Evolutionary conservation across 163 green algal species (phyloP), one percentile per base, ranked within the genome.

Genomic region (Volvox carteri): DNA sequence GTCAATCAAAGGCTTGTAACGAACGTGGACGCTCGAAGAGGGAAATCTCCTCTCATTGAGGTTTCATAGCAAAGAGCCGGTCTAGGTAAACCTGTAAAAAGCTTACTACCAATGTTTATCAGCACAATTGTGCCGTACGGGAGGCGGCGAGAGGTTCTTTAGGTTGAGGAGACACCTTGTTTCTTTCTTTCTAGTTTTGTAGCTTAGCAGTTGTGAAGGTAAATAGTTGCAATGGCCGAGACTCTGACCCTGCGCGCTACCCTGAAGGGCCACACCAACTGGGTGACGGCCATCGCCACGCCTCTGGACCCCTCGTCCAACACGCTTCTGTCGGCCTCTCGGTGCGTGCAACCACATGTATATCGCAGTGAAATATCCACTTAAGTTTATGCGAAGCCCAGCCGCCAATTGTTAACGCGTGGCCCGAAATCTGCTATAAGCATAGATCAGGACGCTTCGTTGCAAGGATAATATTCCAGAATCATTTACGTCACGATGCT

Each of bases 271-370:
- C 96, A 97, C 92, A 89, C 89, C 37, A 95, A 93, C 88, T 99
- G 97, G 97, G 97, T 99, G 60, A 99, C 97, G 50, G 89, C 95
- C 91, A 98, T 99, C 75, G 98, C 98, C 52, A 97, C 96, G 41
- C 98, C 98, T n/a, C 92, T 99, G 73, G 98, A 99, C 94, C 96
- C 96, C 62, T 95, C 95, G 93, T 97, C 94, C 67, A 98, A 99
- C 92, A 97, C 96, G 14, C 94, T 99, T 86, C 93, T 99, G 90
- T 98, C 98, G 25, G 95, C 95, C 25, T 99, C 97, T 35, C 94
- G 98, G 95, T 98, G 84, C 74, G 93, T 60, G 30, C 4, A n/a
- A n/a, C n/a, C n/a, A n/a, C n/a, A n/a, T n/a, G n/a, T n/a, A n/a
- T n/a, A n/a, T n/a, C n/a, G n/a, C n/a, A n/a, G n/a, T n/a, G n/a